Percentiles rank a stretch among this genome's conserved stretches.
These are phyloP conservation scores for Gnomoniopsis sp. DNA, from an alignment of 2,329 filamentous ascomycete genomes.

Conservation along the genomic window DNA sequence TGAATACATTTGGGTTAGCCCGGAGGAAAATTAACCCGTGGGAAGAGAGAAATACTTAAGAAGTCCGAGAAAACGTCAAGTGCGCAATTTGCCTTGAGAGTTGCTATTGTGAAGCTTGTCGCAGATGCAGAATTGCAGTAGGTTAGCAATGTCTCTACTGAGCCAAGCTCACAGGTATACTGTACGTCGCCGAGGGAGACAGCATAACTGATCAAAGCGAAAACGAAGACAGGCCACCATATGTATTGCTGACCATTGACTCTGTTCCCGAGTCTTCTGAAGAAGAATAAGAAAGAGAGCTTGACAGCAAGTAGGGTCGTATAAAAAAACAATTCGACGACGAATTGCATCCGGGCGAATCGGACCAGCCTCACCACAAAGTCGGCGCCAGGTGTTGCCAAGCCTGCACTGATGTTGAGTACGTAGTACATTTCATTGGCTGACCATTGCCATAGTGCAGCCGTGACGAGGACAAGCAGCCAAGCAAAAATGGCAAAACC, in stretches of 20 bases:
- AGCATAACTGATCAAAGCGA: neutral
- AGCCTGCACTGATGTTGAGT: neutral
- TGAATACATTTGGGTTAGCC: neutral
- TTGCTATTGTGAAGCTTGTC: neutral
- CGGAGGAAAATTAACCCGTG: no score
- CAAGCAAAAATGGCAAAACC: neutral
- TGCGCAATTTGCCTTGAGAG: neutral
- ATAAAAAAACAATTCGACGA: neutral
- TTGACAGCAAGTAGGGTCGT: neutral
- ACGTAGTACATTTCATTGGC: neutral
- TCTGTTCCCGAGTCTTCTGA: neutral
- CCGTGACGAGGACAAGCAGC: neutral
- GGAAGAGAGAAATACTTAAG: neutral
- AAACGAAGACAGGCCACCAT: neutral
- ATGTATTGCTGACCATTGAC: neutral
- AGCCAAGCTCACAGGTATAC: neutral
- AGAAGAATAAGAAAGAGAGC: slow-evolving; percentile 1
- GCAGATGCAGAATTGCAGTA: neutral
- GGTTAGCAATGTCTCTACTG: neutral
- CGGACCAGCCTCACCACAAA: neutral
- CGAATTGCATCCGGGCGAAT: neutral
- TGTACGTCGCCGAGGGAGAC: neutral
- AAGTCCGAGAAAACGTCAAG: neutral
- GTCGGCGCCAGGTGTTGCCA: neutral
- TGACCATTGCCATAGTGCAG: neutral